These are phyloP conservation scores for Vitis hybrid DNA, from an alignment of 177 flowering plant species.

Conservation along the genomic window DNA sequence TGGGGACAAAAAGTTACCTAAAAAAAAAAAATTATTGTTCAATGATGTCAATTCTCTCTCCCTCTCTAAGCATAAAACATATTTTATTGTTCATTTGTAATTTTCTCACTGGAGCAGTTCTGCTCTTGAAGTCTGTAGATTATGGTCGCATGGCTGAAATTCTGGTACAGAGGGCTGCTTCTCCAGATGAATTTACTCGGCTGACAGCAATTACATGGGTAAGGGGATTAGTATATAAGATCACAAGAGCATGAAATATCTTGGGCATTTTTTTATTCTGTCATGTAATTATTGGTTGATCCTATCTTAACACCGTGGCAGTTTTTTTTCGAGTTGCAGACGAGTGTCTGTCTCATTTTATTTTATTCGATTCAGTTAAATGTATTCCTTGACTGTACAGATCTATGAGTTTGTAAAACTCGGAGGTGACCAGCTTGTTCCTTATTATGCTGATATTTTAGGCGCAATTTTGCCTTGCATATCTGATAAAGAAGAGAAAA, in stretches of 20 bases:
- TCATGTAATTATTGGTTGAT: background rate
- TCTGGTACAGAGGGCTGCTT: conserved; percentile 88
- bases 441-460: conserved; percentile 85
- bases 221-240: conserved; percentile 20
- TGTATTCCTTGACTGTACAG: conserved; percentile 39
- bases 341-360: background rate
- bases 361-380: background rate
- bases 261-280: background rate
- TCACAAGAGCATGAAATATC: background rate
- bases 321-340: background rate
- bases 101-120: conserved; percentile 63
- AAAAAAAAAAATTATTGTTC: too few relatives aligned
- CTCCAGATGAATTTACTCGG: conserved; percentile 90
- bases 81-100: conserved; percentile 28
- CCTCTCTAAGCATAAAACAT: conserved; percentile 1
- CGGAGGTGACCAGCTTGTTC: conserved; percentile 97
- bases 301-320: too few relatives aligned
- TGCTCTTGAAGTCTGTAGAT: conserved; percentile 97
- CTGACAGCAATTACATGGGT: conserved; percentile 97
- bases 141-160: conserved; percentile 99
- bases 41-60: background rate
- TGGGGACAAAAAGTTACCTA: too few relatives aligned
- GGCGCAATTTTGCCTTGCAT: conserved; percentile 97
- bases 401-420: conserved; percentile 97
- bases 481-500: conserved; percentile 95